Base-by-base conservation (phyloP, 2,329 filamentous ascomycete species). In the Diplodia corticola region DNA sequence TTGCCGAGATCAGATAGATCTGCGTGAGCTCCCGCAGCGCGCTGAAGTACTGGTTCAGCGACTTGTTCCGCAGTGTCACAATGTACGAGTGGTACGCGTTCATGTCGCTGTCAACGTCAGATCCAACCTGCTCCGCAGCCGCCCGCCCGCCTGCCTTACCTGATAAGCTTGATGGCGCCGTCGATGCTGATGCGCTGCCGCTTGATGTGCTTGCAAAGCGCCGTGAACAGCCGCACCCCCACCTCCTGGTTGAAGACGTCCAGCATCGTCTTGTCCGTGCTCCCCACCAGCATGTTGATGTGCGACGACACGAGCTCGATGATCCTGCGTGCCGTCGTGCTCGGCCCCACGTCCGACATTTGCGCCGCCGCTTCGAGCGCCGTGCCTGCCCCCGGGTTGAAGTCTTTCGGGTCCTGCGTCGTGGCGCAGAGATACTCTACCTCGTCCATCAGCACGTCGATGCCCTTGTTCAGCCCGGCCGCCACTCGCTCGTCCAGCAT, bases 201-300 rank as follows among this genome's bases (percentile, higher is more conserved):
- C 82, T 99, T 99, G 70, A 99, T 86, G 79, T 99, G 95, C 80
- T 99, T 99, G 84, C 94, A 97, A 60, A 99, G 84, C 20, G 92
- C 91, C 22, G 90, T 89, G 80, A 98, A 99, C 63, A 99, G 85
- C 28, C 95, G 90, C 69, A 97, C 86, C 0, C 95, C 95, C 28
- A 99, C 94, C 80, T 99, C 95, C 79, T 95, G 92, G 77, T 97
- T 97, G 84, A 99, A 99, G 15, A 99, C 95, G 75, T 99, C 95
- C 28, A 99, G 88, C 85, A 97, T 96, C 69, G 92, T 94, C 82
- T 99, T 99, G 76, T 99, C 95, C 1, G 94, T 98, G 75, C 92
- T 96, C 68, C 95, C 95, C 4, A 91, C 87, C 13, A 99, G 85
- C 92, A 99, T 97, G 74, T 86, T 88, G 1, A 93, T 98, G 77